Evolutionary conservation across 2,329 filamentous ascomycete species (phyloP).

Genomic region (Helotiales sp.): DNA sequence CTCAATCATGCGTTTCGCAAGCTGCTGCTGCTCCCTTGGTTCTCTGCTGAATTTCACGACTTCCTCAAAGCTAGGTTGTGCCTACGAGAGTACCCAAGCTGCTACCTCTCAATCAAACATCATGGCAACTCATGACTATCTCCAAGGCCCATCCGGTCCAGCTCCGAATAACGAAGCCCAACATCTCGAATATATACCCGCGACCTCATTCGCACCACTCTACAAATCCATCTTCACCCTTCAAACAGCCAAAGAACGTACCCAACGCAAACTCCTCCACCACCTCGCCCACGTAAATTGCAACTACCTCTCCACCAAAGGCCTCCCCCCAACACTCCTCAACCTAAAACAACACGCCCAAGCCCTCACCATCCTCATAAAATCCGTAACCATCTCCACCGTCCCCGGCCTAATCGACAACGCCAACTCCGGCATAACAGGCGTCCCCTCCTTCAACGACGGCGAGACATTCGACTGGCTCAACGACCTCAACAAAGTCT

Average conservation of each 20-base stretch:
- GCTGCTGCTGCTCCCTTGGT: background rate
- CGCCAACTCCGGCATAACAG: conserved; percentile 9
- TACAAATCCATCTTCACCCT: conserved; percentile 20
- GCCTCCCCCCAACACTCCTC: conserved; percentile 52
- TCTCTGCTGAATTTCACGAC: background rate
- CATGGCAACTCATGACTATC: background rate
- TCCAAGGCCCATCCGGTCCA: background rate
- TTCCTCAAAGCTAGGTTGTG: background rate
- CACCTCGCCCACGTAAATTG: conserved; percentile 50
- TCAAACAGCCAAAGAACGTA: background rate
- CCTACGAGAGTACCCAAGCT: background rate
- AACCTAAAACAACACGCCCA: conserved; percentile 61
- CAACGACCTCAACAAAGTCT: conserved; percentile 48
- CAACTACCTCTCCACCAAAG: conserved; percentile 54
- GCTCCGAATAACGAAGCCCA: background rate
- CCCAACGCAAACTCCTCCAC: background rate
- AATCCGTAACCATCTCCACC: conserved; percentile 44
- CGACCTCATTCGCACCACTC: conserved; percentile 14
- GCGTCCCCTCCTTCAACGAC: conserved; percentile 36
- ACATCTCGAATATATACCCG: background rate
- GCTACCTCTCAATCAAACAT: background rate
- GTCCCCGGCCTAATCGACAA: conserved; percentile 29
- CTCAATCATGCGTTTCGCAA: background rate
- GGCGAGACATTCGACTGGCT: conserved; percentile 59
- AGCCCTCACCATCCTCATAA: conserved; percentile 54